These are phyloP conservation scores for Herpetospermum pedunculosum DNA, from an alignment of 306 rosid genomes.

Conservation along the genomic window DNA sequence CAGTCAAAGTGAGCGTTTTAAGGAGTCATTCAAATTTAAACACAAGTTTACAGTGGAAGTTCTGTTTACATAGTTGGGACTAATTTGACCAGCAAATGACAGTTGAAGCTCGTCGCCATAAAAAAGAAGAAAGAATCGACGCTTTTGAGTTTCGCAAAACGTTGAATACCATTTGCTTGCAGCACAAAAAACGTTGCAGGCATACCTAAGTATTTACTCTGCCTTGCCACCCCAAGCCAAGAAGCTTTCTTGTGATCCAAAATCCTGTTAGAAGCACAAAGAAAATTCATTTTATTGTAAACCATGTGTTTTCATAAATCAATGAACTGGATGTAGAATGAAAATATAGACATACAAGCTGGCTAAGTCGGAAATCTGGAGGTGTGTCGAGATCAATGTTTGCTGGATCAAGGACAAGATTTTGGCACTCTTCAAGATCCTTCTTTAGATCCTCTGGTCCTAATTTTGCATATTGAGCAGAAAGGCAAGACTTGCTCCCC, in stretches of 20 bases:
- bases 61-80: not conserved
- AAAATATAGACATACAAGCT: constrained; percentile 37
- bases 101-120: not conserved
- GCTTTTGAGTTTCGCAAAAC: not conserved
- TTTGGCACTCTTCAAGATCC: constrained; percentile 73
- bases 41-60: not conserved
- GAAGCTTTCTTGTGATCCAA: constrained; percentile 10
- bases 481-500: constrained; percentile 27
- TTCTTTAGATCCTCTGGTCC: constrained; percentile 69
- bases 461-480: constrained; percentile 51
- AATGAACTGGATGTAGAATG: not conserved
- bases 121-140: not conserved
- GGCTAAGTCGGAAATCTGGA: constrained; percentile 69
- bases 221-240: constrained; percentile 8
- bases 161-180: not conserved
- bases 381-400: constrained; percentile 49
- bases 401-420: constrained; percentile 41
- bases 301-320: not conserved
- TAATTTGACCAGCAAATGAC: not conserved
- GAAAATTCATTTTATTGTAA: not conserved
- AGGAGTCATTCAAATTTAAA: not conserved
- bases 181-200: not conserved
- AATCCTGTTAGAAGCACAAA: constrained; percentile 2
- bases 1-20: too few relatives aligned
- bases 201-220: not conserved